phyloP scores from a whole-genome alignment of 169 alveolate genomes.

The Blepharisma undulans region DNA sequence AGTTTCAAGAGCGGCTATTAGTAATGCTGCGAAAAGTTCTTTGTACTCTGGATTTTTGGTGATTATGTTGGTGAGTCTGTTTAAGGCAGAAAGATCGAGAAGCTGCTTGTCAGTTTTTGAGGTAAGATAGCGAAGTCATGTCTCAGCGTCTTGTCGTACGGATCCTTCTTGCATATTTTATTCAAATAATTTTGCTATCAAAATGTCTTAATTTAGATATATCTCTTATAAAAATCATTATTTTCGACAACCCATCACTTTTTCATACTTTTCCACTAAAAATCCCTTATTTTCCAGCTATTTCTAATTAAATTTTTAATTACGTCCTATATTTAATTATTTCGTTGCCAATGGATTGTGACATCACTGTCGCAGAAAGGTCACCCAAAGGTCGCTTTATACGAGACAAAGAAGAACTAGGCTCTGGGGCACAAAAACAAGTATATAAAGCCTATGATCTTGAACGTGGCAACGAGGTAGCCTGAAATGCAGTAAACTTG shows the following conservation, averaged over 20 bases:
- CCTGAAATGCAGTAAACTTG: constrained; percentile 73
- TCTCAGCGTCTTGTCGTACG: constrained; percentile 25
- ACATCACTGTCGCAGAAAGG: neutral
- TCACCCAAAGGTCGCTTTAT: constrained; percentile 30
- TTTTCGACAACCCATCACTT: too few relatives aligned
- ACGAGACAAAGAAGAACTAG: constrained; percentile 58
- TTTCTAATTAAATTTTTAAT: neutral
- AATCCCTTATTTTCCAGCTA: neutral
- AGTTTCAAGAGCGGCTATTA: constrained; percentile 27
- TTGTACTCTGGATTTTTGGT: constrained; percentile 30
- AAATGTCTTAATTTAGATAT: neutral
- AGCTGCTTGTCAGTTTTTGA: constrained; percentile 1
- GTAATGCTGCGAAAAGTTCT: constrained; percentile 20
- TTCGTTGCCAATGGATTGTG: neutral
- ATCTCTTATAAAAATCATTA: neutral
- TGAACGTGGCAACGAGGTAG: constrained; percentile 84
- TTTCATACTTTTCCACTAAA: neutral
- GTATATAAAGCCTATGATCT: constrained; percentile 80
- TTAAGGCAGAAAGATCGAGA: constrained; percentile 31
- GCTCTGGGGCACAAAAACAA: constrained; percentile 85
- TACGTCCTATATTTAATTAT: neutral
- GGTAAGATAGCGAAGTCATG: constrained; percentile 27
- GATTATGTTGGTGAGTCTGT: neutral
- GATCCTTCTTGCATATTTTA: constrained; percentile 36
- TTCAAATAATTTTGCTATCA: neutral